Conservation (phyloP, 2,329 filamentous ascomycete genomes). For the Pseudogymnoascus sp. region DNA sequence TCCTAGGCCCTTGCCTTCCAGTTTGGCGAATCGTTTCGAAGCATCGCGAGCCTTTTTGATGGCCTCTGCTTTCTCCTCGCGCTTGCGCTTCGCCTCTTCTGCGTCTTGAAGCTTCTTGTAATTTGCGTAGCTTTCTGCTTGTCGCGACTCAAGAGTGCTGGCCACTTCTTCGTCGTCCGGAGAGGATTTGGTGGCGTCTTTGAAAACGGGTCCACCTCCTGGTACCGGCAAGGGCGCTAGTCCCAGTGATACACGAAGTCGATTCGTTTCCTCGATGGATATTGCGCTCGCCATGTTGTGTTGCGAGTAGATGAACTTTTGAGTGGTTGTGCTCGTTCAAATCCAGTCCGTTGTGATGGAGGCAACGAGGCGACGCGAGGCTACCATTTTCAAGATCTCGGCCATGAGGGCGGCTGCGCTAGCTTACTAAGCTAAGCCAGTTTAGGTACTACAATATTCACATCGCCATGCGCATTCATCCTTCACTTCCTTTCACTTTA, state of each 20-base stretch:
- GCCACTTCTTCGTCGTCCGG: conserved; percentile 58
- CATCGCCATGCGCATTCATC: conserved; percentile 25
- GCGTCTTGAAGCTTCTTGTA: conserved; percentile 57
- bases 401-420: not conserved
- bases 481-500: conserved; percentile 26
- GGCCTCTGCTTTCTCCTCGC: conserved; percentile 71
- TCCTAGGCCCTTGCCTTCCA: conserved; percentile 78
- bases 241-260: conserved; percentile 79
- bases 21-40: conserved; percentile 63
- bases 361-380: conserved; percentile 2
- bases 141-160: conserved; percentile 76
- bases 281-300: conserved; percentile 45
- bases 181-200: conserved; percentile 31
- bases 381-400: not conserved
- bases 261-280: conserved; percentile 88
- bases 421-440: conserved; percentile 12
- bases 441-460: conserved; percentile 16
- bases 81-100: conserved; percentile 67
- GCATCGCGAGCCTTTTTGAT: conserved; percentile 82
- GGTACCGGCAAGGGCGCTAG: conserved; percentile 84
- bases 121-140: conserved; percentile 66
- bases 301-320: not conserved
- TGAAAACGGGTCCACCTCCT: conserved; percentile 54
- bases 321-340: not conserved
- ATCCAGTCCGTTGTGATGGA: not conserved